Evolutionary conservation across 1,139 yeast species (phyloP).

Genomic region (Ashbya aceris): DNA sequence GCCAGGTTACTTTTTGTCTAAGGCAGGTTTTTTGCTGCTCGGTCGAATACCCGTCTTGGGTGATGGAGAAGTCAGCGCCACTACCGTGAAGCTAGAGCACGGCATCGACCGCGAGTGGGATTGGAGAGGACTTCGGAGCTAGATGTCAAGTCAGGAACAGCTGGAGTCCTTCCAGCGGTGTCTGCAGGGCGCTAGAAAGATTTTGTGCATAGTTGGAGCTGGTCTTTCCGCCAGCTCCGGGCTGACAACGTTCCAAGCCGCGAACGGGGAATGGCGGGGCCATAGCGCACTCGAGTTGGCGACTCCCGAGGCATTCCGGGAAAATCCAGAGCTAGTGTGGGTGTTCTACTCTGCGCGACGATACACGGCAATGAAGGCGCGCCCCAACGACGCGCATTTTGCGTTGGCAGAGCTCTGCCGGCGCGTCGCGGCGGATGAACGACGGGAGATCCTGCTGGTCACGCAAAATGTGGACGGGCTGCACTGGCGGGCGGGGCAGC

Average conservation of each 20-base stretch:
- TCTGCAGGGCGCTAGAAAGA: conserved; percentile 41
- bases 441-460: conserved; percentile 43
- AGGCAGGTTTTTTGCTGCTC: too few relatives aligned
- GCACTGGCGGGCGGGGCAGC: conserved; percentile 56
- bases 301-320: conserved; percentile 80
- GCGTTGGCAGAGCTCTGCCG: conserved; percentile 53
- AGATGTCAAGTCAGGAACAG: conserved; percentile 14
- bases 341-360: conserved; percentile 73
- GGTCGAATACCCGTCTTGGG: too few relatives aligned
- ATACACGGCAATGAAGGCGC: conserved; percentile 51
- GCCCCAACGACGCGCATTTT: conserved; percentile 65
- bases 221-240: conserved; percentile 78
- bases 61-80: too few relatives aligned
- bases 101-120: too few relatives aligned
- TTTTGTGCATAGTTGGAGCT: conserved; percentile 75
- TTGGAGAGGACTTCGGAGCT: too few relatives aligned
- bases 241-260: conserved; percentile 52
- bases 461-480: conserved; percentile 82
- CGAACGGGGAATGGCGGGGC: conserved; percentile 70
- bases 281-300: conserved; percentile 77
- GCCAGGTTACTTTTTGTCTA: too few relatives aligned
- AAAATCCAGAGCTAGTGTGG: conserved; percentile 80
- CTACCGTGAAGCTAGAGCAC: too few relatives aligned
- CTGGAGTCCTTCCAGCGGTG: conserved; percentile 49
- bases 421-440: conserved; percentile 15